phyloP scores from a whole-genome alignment of 2,329 filamentous ascomycete species.

The Fusarium tupiense region DNA sequence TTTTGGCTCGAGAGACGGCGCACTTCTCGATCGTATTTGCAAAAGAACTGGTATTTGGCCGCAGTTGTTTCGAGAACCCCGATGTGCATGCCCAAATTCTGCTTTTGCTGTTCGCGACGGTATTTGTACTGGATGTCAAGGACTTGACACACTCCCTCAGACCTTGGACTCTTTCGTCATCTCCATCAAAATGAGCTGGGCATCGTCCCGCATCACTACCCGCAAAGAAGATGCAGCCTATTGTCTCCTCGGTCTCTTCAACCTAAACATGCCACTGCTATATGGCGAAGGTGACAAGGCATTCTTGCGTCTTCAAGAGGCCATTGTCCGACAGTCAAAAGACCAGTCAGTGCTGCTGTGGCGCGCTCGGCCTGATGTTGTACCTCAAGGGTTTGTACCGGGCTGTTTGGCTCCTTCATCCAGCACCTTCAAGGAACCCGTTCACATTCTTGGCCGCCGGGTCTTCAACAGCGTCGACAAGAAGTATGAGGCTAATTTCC shows the following conservation, averaged over 20 bases:
- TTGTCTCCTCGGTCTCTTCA: constrained; percentile 45
- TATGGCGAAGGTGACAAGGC: constrained; percentile 45
- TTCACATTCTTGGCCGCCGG: constrained; percentile 27
- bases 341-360: constrained; percentile 40
- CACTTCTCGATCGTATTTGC: constrained; percentile 30
- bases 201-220: constrained; percentile 38
- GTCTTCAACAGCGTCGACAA: constrained; percentile 27
- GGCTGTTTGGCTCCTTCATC: constrained; percentile 31
- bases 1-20: constrained; percentile 39
- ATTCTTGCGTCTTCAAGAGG: constrained; percentile 39
- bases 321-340: constrained; percentile 36
- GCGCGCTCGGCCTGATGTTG: neutral
- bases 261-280: constrained; percentile 44
- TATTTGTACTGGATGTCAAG: constrained; percentile 15
- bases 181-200: constrained; percentile 44
- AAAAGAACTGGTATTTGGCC: constrained; percentile 29
- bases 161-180: constrained; percentile 38
- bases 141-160: constrained; percentile 26
- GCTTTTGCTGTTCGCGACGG: constrained; percentile 24
- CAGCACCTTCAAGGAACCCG: constrained; percentile 19
- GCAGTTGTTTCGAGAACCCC: constrained; percentile 29
- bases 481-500: constrained; percentile 30
- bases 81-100: constrained; percentile 25
- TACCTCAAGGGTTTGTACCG: neutral
- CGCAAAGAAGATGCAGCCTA: constrained; percentile 46